A percentile compares a stretch with the other conserved stretches of the same genome.
These are phyloP conservation scores for Byssoonygena ceratinophila DNA, from an alignment of 2,329 filamentous ascomycete species.

Conservation along the genomic window DNA sequence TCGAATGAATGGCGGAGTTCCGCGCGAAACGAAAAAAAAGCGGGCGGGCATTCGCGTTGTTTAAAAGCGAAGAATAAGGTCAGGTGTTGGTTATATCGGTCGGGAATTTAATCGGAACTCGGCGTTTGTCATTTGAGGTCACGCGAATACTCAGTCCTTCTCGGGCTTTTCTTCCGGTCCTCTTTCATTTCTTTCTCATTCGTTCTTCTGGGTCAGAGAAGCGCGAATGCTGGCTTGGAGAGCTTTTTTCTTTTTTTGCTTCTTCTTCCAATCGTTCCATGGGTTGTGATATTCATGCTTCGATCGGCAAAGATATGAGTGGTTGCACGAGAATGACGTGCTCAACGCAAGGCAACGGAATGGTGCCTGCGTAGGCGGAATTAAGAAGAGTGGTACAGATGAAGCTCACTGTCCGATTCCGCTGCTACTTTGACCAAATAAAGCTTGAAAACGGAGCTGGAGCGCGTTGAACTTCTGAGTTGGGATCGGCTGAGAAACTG, in stretches of 20 bases:
- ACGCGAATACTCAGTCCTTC: background rate
- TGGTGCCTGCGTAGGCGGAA: background rate
- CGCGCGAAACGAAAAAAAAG: background rate
- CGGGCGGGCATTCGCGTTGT: background rate
- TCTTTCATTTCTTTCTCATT: no score
- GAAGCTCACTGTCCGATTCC: no score
- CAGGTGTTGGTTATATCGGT: background rate
- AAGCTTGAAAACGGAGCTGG: no score
- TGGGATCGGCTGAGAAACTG: no score
- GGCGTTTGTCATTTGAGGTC: background rate
- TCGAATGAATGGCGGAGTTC: background rate
- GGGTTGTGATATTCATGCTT: background rate
- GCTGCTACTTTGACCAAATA: no score
- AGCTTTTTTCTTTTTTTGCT: background rate
- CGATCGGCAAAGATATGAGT: no score
- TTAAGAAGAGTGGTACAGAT: no score
- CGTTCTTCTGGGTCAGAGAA: background rate
- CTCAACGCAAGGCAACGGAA: background rate
- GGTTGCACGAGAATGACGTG: background rate
- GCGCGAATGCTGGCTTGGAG: background rate
- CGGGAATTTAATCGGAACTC: background rate
- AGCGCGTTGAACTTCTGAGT: no score
- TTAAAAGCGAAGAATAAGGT: background rate
- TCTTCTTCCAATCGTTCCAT: background rate
- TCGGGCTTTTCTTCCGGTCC: no score